Evolutionary conservation across 352 stramenopile genomes (phyloP).

Genomic region (Phytophthora crassamura): DNA sequence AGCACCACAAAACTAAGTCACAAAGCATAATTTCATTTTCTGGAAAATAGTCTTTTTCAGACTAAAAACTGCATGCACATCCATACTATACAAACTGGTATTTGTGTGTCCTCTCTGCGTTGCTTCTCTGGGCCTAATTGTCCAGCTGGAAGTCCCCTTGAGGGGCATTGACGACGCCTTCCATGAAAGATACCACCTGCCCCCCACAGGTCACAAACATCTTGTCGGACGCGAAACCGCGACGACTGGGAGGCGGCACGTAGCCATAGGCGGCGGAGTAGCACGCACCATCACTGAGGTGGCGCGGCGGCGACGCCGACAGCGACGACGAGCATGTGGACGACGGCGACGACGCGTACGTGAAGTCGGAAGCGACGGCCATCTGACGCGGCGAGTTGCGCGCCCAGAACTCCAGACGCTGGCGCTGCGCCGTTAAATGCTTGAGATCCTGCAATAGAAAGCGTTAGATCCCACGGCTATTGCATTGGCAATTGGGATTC

Average conservation of each 20-base stretch:
- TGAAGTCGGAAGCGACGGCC: slow-evolving; percentile 31
- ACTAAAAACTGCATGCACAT: slow-evolving; percentile 26
- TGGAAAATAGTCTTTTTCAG: slow-evolving; percentile 3
- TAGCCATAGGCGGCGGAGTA: slow-evolving; percentile 30
- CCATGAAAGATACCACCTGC: slow-evolving; percentile 86
- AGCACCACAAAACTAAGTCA: background rate
- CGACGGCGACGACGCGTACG: slow-evolving; percentile 35
- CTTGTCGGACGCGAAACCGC: slow-evolving; percentile 49
- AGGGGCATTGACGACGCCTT: slow-evolving; percentile 81
- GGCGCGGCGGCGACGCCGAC: slow-evolving; percentile 32
- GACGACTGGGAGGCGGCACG: slow-evolving; percentile 23
- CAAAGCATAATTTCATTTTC: slow-evolving; percentile 25
- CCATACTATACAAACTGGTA: slow-evolving; percentile 32
- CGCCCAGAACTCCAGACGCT: slow-evolving; percentile 75
- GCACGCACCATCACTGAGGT: slow-evolving; percentile 25
- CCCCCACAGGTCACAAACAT: slow-evolving; percentile 86
- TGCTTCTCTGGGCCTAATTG: slow-evolving; percentile 8
- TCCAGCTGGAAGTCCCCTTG: slow-evolving; percentile 58
- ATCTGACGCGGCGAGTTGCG: slow-evolving; percentile 58
- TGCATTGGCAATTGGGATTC: background rate
- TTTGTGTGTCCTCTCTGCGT: slow-evolving; percentile 3
- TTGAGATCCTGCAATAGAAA: slow-evolving; percentile 64
- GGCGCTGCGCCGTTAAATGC: slow-evolving; percentile 80
- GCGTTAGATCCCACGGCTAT: slow-evolving; percentile 1
- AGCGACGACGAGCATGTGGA: slow-evolving; percentile 44